Base-by-base conservation (phyloP, 139 green algal genomes). In the Haematococcus sp. region DNA sequence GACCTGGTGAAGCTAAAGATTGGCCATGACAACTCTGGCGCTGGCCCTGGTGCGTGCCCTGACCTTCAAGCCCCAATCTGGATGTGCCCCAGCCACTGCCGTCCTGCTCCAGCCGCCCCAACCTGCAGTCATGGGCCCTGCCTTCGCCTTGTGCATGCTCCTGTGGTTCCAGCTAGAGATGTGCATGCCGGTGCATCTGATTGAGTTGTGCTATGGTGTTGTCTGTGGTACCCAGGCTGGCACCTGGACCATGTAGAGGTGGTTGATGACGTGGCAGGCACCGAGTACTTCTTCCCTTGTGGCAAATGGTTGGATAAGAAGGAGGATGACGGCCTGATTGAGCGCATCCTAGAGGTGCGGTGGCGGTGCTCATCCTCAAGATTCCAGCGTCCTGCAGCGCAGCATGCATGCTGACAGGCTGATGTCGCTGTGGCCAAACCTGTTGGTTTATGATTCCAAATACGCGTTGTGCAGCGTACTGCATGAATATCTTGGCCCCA, bases 191-290 rank as follows among this genome's bases (percentile, higher is more conserved):
- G 7, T 63, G 55, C 23, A 28, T 9, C 22, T 25, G 17, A 28
- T 33, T 13, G 22, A 63, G 23, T 30, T 33, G 17, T 63, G 19
- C 19, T 15, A 28, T 28, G 23, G 55, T 19, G 13, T n/a, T n/a
- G n/a, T n/a, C n/a, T n/a, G n/a, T n/a, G n/a, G n/a, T n/a, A n/a
- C n/a, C 17, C 70, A 83, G 83, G 76, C n/a, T 88, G 83, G 83
- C 81, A 88, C 68, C 63, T 89, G 33, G 74, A 81, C 72, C 76
- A 89, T 23, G 71, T 92, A 25, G 85, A 88, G 75, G 68, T 88
- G 33, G 31, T 68, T 35, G 80, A 84, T 64, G 71, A 83, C 49
- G 67, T 58, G 22, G 79, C 67, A 25, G 83, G 80, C 25, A 43
- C 58, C 15, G 60, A 61, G 34, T 83, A 81, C 77, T 88, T 78